phyloP scores from a whole-genome alignment of 371 early-diverging fungal genomes.

The Syncephalastrum sp. region DNA sequence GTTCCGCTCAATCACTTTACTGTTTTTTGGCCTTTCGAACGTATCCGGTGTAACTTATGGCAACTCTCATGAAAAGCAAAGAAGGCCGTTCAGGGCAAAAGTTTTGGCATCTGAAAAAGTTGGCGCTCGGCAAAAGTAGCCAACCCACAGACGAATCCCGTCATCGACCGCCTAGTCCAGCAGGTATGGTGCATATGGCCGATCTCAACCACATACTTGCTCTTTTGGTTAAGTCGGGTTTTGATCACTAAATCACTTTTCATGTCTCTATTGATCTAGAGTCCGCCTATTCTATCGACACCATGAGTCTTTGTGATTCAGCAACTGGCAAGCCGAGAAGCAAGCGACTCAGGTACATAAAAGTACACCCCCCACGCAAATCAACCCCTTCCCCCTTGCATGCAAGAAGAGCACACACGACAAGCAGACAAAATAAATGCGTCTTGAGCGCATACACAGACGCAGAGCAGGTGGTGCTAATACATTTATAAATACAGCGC shows the following conservation, averaged over 20 bases:
- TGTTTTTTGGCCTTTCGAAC: too few species aligned
- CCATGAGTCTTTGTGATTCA: constrained; percentile 12
- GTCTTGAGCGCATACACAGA: too few species aligned
- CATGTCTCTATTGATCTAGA: neutral
- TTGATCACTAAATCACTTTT: neutral
- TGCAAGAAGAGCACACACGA: too few species aligned
- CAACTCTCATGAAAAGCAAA: too few species aligned
- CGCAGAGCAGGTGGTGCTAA: neutral
- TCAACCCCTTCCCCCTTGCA: neutral
- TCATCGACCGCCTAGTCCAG: constrained; percentile 13
- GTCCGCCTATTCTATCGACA: constrained; percentile 11
- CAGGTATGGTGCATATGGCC: constrained; percentile 4
- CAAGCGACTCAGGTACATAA: constrained; percentile 18
- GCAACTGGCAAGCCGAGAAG: constrained; percentile 12
- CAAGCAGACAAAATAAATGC: too few species aligned
- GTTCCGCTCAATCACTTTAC: too few species aligned
- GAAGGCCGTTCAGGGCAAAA: constrained; percentile 7
- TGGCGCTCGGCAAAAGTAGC: constrained; percentile 12
- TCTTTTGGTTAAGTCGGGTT: neutral
- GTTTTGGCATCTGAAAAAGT: constrained; percentile 16
- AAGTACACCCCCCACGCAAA: constrained; percentile 1
- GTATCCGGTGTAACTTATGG: too few species aligned
- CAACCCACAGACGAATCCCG: constrained; percentile 6
- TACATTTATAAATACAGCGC: constrained; percentile 3
- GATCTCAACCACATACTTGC: neutral